Percentiles rank a stretch among this genome's conserved stretches.
Evolutionary conservation across 257 asterid species (phyloP).

Genomic region (Nicotiana sylvestris): DNA sequence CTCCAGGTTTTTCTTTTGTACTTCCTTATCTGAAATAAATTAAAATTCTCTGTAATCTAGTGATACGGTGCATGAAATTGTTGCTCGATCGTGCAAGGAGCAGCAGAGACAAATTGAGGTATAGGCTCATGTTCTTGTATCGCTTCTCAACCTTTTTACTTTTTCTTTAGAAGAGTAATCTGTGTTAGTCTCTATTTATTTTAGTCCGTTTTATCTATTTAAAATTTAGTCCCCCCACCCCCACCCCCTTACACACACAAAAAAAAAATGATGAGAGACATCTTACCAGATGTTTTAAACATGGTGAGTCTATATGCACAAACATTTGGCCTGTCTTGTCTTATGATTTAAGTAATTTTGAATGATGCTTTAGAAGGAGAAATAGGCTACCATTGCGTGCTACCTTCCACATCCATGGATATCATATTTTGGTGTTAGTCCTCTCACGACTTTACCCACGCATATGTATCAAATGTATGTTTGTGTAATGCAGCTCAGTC

Average conservation of each 20-base stretch:
- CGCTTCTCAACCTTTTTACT: not conserved
- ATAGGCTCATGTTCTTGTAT: not conserved
- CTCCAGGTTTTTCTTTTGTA: not conserved
- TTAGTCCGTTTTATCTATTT: not conserved
- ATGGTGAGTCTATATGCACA: not conserved
- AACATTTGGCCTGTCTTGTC: not conserved
- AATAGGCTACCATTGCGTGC: not conserved
- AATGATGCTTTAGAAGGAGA: not conserved
- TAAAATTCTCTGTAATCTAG: slow-evolving; percentile 33
- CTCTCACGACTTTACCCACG: too few species aligned
- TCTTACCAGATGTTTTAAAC: not conserved
- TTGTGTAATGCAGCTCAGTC: too few species aligned
- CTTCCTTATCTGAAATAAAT: not conserved
- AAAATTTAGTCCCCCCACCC: not conserved
- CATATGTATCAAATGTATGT: too few species aligned
- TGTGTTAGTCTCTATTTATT: not conserved
- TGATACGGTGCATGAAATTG: slow-evolving; percentile 85
- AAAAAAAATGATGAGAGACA: not conserved
- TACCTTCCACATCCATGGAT: not conserved
- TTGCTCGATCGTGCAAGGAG: slow-evolving; percentile 94
- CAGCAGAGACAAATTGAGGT: slow-evolving; percentile 99
- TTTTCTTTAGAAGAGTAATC: not conserved
- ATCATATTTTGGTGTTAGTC: too few species aligned
- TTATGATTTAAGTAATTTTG: not conserved
- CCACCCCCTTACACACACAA: too few species aligned